Percentiles rank a stretch among this genome's conserved stretches.
phyloP scores from a whole-genome alignment of 306 rosid species.

The Acmispon strigosus region DNA sequence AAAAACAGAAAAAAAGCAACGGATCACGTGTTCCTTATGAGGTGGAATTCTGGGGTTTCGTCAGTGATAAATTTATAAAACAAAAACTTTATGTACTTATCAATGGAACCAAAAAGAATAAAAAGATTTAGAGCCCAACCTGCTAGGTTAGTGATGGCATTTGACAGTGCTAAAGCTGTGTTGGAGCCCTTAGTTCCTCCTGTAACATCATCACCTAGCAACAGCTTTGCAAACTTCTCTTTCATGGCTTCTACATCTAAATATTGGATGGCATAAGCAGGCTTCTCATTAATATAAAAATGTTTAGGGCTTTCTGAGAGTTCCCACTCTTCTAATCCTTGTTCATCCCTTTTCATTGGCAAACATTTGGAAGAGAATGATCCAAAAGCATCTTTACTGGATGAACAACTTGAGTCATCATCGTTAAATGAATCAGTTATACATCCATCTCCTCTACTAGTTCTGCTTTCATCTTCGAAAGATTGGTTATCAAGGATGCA shows the following conservation, averaged over 20 bases:
- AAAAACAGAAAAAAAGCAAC: background rate
- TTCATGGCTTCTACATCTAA: slow-evolving; percentile 71
- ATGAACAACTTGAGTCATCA: slow-evolving; percentile 62
- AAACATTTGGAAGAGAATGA: slow-evolving; percentile 74
- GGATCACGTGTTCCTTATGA: background rate
- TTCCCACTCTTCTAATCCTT: slow-evolving; percentile 60
- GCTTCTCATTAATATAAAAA: slow-evolving; percentile 54
- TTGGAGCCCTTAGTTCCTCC: slow-evolving; percentile 70
- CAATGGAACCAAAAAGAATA: background rate
- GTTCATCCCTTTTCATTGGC: slow-evolving; percentile 45
- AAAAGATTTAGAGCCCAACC: slow-evolving; percentile 28
- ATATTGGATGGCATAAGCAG: slow-evolving; percentile 33
- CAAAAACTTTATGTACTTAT: too few relatives aligned
- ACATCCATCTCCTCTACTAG: slow-evolving; percentile 70
- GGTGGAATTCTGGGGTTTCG: background rate
- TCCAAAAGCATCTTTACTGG: slow-evolving; percentile 67
- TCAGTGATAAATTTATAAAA: too few relatives aligned
- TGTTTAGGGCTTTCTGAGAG: slow-evolving; percentile 42
- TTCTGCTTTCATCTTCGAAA: slow-evolving; percentile 55
- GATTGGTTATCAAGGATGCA: slow-evolving; percentile 52
- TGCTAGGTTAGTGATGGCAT: slow-evolving; percentile 67
- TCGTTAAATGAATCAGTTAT: slow-evolving; percentile 67
- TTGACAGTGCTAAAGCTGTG: slow-evolving; percentile 70
- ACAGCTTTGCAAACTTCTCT: slow-evolving; percentile 70
- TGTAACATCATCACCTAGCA: slow-evolving; percentile 77